phyloP scores from a whole-genome alignment of 352 stramenopile species.

The Globisporangium carolinianum region DNA sequence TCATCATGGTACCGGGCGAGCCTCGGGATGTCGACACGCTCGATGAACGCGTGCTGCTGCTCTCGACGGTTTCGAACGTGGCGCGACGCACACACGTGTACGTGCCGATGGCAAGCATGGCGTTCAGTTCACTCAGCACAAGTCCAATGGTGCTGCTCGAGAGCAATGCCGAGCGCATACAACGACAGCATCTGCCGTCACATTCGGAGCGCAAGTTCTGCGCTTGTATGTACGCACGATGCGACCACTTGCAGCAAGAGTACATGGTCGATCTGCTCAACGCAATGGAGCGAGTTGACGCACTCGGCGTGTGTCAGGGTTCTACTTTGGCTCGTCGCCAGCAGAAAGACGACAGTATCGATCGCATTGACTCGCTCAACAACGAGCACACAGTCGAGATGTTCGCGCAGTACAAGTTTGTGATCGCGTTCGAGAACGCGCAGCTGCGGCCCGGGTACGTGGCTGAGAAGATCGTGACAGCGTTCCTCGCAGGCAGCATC shows the following conservation, averaged over 20 bases:
- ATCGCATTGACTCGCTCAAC: slow-evolving; percentile 10
- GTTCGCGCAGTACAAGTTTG: slow-evolving; percentile 48
- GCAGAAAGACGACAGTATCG: no score
- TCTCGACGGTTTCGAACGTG: slow-evolving; percentile 18
- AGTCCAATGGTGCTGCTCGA: no score
- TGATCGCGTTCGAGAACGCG: slow-evolving; percentile 65
- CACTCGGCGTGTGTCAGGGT: slow-evolving; percentile 33
- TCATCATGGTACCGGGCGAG: slow-evolving; percentile 35
- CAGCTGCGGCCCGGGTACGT: slow-evolving; percentile 30
- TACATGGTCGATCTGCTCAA: slow-evolving; percentile 53
- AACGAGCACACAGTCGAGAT: slow-evolving; percentile 4
- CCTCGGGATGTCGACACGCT: slow-evolving; percentile 15
- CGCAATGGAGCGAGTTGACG: slow-evolving; percentile 33
- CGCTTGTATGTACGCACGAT: slow-evolving; percentile 8
- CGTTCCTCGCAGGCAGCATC: slow-evolving; percentile 46
- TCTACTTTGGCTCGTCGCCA: no score
- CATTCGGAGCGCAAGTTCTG: slow-evolving; percentile 23
- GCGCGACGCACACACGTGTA: slow-evolving; percentile 13
- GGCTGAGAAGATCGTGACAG: slow-evolving; percentile 11
- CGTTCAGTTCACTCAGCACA: slow-evolving; percentile 15
- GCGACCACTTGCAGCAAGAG: slow-evolving; percentile 19
- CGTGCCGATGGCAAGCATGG: slow-evolving; percentile 25
- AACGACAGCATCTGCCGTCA: no score
- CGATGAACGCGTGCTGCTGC: slow-evolving; percentile 22
- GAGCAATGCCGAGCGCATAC: no score